phyloP scores from a whole-genome alignment of 805 yeast species.

The Kodamaea sagamina region DNA sequence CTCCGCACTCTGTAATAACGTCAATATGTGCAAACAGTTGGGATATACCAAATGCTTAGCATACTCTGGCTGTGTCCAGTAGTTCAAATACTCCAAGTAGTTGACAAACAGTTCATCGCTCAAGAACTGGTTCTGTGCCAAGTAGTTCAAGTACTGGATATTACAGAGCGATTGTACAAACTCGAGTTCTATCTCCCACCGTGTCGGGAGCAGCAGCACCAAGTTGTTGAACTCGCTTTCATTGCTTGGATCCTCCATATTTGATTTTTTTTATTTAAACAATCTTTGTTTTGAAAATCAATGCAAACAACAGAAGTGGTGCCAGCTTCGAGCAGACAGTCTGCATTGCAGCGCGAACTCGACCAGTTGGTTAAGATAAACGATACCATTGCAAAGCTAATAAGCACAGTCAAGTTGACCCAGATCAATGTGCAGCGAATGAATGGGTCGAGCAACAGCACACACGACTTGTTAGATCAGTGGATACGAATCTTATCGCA shows the following conservation, averaged over 20 bases:
- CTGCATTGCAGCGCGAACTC: slow-evolving; percentile 31
- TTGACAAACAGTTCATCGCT: slow-evolving; percentile 71
- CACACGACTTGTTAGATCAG: slow-evolving; percentile 53
- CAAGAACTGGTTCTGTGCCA: slow-evolving; percentile 81
- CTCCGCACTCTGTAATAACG: slow-evolving; percentile 55
- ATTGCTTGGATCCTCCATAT: neutral
- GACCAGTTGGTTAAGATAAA: slow-evolving; percentile 35
- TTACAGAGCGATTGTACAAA: slow-evolving; percentile 92
- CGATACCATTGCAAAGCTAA: slow-evolving; percentile 30
- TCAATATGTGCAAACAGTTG: slow-evolving; percentile 79
- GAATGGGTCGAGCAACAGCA: slow-evolving; percentile 47
- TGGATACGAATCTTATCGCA: slow-evolving; percentile 67
- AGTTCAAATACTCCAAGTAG: slow-evolving; percentile 77
- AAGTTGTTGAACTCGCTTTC: slow-evolving; percentile 9
- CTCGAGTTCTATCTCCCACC: slow-evolving; percentile 91
- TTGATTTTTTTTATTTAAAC: slow-evolving; percentile 4
- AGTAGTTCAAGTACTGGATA: slow-evolving; percentile 79
- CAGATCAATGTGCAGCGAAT: slow-evolving; percentile 31
- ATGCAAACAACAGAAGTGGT: neutral
- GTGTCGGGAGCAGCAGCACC: slow-evolving; percentile 51
- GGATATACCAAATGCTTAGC: slow-evolving; percentile 79
- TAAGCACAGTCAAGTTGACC: slow-evolving; percentile 30
- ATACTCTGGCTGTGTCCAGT: slow-evolving; percentile 78
- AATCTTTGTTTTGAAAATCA: slow-evolving; percentile 17
- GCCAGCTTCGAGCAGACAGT: slow-evolving; percentile 1